Evolutionary conservation across 2,329 filamentous ascomycete species (phyloP), one percentile per base, ranked within the genome.

Genomic region (Periconia sp.): DNA sequence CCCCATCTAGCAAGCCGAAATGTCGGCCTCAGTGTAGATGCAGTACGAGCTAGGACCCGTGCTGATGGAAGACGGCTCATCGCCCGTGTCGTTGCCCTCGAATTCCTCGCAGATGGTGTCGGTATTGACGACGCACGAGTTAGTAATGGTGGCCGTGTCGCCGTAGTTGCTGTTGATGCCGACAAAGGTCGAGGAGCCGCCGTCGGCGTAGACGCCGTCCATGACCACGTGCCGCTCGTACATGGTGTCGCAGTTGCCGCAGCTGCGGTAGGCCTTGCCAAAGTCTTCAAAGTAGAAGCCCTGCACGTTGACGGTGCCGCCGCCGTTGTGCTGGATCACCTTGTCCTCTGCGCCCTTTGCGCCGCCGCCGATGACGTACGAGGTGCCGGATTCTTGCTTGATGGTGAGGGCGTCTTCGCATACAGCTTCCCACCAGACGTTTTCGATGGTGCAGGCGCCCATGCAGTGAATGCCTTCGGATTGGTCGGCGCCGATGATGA

Each of bases 91-190:
- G 43, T 57, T 64, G 16, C 65, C 65, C 52, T 66, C 31, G 53
- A 62, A 68, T 51, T 68, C 65, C 56, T 61, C 53, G 56, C 66
- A 68, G 53, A 69, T 60, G 22, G 52, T 54, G 54, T 68, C 63
- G 40, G 62, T 59, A 44, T 36, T 50, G 12, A 55, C 45, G 42
- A 59, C 56, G 46, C 65, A 65, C 34, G 58, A 62, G 40, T 40
- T 35, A 38, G 49, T 39, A 43, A 68, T 61, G 49, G 59, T 69
- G 35, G 72, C 72, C 1, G 70, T 75, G 51, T 78, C 74, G 24
- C 75, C 76, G 50, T 74, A 79, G 71, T 79, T 80, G 44, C 68
- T 69, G 69, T 79, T 79, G 63, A 79, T 78, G 34, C 76, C 75
- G 49, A 69, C 73, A 22, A 77, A 67, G 37, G 68, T 58, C n/a